These are phyloP conservation scores for Camellia lanceoleosa DNA, from an alignment of 148 eudicot species.

Conservation along the genomic window DNA sequence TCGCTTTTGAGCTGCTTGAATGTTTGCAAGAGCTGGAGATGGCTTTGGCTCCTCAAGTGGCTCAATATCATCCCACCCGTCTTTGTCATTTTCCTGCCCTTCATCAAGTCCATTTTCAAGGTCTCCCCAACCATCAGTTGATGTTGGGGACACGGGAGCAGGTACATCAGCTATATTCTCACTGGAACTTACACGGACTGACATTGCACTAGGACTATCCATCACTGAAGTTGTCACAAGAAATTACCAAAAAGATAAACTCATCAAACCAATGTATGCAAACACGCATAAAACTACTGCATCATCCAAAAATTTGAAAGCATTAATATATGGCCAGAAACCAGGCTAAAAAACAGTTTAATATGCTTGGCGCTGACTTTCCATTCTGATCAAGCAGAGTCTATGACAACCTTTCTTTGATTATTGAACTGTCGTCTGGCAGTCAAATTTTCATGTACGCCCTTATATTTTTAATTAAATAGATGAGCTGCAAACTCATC, in stretches of 20 bases:
- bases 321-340: neutral
- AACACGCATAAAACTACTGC: neutral
- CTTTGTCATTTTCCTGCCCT: conserved; percentile 56
- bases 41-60: conserved; percentile 80
- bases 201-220: conserved; percentile 35
- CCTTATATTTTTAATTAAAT: neutral
- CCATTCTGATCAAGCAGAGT: neutral
- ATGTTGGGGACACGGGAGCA: conserved; percentile 72
- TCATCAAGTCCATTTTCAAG: conserved; percentile 73
- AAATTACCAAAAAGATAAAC: neutral
- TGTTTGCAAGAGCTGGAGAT: conserved; percentile 72
- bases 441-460: no score
- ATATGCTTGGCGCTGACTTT: neutral
- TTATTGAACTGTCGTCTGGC: neutral
- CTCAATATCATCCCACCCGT: conserved; percentile 94
- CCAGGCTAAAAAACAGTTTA: neutral
- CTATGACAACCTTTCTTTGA: neutral
- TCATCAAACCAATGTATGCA: neutral
- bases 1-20: conserved; percentile 89
- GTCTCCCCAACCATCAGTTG: conserved; percentile 98
- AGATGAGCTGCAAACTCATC: neutral
- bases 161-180: conserved; percentile 53
- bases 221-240: conserved; percentile 31
- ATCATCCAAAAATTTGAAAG: neutral
- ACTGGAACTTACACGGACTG: conserved; percentile 49